Conservation (phyloP, 1,284 basidiomycete genomes). For the Phylloboletellus chloephorus region DNA sequence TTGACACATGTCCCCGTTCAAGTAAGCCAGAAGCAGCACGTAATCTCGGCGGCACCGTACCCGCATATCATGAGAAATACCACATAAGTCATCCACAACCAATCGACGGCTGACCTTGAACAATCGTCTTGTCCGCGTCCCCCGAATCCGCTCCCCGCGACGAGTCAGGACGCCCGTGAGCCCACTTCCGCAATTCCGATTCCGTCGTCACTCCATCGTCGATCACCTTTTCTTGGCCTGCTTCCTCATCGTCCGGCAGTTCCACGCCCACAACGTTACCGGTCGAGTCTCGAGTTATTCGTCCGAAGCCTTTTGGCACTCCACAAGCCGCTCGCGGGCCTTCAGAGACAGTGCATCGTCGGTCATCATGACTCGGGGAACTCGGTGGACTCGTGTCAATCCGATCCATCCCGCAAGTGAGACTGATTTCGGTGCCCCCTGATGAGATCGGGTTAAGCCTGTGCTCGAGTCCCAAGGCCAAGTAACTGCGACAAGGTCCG, state of each 20-base stretch:
- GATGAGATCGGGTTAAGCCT: slow-evolving; percentile 59
- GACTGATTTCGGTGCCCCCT: slow-evolving; percentile 49
- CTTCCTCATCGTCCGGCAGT: slow-evolving; percentile 52
- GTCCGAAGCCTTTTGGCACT: slow-evolving; percentile 73
- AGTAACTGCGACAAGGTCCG: slow-evolving; percentile 53
- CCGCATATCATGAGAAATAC: slow-evolving; percentile 1
- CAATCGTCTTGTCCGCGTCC: slow-evolving; percentile 7
- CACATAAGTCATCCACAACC: background rate
- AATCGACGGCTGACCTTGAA: slow-evolving; percentile 36
- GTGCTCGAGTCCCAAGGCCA: slow-evolving; percentile 67
- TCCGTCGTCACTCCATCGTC: slow-evolving; percentile 23
- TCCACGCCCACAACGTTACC: slow-evolving; percentile 81
- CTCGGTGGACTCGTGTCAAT: background rate
- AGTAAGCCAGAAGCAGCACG: background rate
- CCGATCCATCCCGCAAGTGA: slow-evolving; percentile 11
- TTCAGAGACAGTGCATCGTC: slow-evolving; percentile 5
- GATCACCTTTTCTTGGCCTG: slow-evolving; percentile 27
- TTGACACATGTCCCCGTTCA: background rate
- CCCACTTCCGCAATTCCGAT: slow-evolving; percentile 22
- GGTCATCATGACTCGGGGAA: background rate
- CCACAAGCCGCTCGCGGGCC: slow-evolving; percentile 1
- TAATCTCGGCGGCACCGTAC: background rate
- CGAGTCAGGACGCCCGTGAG: slow-evolving; percentile 9
- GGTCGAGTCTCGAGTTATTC: slow-evolving; percentile 77
- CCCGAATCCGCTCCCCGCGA: background rate